These are phyloP conservation scores for Penicillium sp. DNA, from an alignment of 2,329 filamentous ascomycete genomes.

Conservation along the genomic window DNA sequence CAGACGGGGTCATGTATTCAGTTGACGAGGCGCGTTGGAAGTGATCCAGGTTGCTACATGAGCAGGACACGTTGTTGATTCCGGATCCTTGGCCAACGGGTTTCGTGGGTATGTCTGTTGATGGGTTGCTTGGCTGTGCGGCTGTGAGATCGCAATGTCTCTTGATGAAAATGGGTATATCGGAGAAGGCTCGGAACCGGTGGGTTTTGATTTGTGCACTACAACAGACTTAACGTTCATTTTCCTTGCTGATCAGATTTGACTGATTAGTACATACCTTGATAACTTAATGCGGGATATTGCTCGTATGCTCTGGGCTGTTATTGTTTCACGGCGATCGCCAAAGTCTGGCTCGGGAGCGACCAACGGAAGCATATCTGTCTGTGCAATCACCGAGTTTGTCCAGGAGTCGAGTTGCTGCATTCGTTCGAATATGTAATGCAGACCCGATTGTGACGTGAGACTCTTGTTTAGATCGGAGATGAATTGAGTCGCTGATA, in stretches of 20 bases:
- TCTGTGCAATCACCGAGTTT: slow-evolving; percentile 38
- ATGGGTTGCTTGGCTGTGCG: slow-evolving; percentile 25
- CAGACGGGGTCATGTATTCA: slow-evolving; percentile 38
- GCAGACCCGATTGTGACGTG: slow-evolving; percentile 37
- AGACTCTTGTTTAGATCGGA: slow-evolving; percentile 45
- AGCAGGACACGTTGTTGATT: slow-evolving; percentile 36
- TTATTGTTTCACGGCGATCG: slow-evolving; percentile 38
- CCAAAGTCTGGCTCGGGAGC: slow-evolving; percentile 27
- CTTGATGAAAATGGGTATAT: slow-evolving; percentile 50
- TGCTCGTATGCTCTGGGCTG: slow-evolving; percentile 43
- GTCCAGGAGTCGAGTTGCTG: slow-evolving; percentile 46
- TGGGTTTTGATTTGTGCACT: slow-evolving; percentile 51
- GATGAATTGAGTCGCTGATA: slow-evolving; percentile 46
- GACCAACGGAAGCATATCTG: slow-evolving; percentile 33
- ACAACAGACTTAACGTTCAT: slow-evolving; percentile 1
- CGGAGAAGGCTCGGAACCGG: slow-evolving; percentile 50
- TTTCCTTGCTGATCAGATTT: neutral
- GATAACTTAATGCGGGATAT: slow-evolving; percentile 49
- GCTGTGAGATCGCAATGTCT: slow-evolving; percentile 48
- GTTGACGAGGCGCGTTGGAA: slow-evolving; percentile 32
- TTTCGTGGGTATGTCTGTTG: slow-evolving; percentile 13
- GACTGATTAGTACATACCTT: slow-evolving; percentile 33
- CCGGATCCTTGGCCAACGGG: slow-evolving; percentile 20
- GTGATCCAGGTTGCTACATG: slow-evolving; percentile 33
- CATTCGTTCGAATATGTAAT: slow-evolving; percentile 45